phyloP scores from a whole-genome alignment of 225 moss, liverwort and hornwort genomes.

The Thuidium tamariscinum region DNA sequence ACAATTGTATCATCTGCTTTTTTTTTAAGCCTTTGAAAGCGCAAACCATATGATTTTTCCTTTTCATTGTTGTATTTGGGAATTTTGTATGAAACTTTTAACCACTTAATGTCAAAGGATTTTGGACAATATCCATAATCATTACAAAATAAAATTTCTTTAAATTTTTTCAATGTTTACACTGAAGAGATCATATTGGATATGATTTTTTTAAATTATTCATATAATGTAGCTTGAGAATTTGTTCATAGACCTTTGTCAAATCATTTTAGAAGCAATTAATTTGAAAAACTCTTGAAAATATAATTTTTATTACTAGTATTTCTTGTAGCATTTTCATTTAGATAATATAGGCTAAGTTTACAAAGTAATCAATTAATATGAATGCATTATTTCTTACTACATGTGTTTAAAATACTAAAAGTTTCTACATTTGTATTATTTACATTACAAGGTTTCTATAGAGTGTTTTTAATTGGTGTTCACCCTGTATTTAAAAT shows the following conservation, averaged over 20 bases:
- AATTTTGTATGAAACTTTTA: neutral
- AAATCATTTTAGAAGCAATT: neutral
- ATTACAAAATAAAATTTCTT: neutral
- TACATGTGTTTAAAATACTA: too few species aligned
- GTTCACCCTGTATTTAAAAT: too few species aligned
- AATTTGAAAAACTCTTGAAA: neutral
- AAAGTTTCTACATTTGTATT: too few species aligned
- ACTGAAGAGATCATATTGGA: neutral
- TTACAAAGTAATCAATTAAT: too few species aligned
- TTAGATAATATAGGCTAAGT: too few species aligned
- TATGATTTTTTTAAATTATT: neutral
- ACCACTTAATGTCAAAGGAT: neutral
- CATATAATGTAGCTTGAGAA: neutral
- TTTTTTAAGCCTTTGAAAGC: neutral
- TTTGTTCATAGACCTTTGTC: too few species aligned
- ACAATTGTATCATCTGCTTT: accelerated
- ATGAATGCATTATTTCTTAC: too few species aligned
- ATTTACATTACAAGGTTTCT: too few species aligned
- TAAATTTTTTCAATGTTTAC: neutral
- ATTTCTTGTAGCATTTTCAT: too few species aligned
- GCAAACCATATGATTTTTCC: neutral
- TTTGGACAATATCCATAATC: neutral
- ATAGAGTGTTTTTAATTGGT: too few species aligned
- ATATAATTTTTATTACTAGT: neutral
- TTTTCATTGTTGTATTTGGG: neutral